These are phyloP conservation scores for Hanseniaspora gamundiae DNA, from an alignment of 1,139 yeast genomes.

Conservation along the genomic window DNA sequence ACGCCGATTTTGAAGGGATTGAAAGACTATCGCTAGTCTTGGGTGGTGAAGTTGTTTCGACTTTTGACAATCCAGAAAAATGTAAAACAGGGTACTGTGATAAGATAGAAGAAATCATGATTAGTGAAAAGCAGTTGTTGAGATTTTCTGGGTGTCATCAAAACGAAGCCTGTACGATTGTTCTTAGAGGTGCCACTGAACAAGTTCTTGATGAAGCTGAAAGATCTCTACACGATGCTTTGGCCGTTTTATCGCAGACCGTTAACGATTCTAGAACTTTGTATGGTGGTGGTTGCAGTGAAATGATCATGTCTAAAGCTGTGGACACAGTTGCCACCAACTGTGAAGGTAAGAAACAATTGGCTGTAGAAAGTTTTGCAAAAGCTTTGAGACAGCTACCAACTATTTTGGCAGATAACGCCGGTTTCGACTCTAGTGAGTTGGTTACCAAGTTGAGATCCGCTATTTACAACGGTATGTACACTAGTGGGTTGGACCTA, in stretches of 20 bases:
- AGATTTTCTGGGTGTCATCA: conserved; percentile 91
- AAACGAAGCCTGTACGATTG: conserved; percentile 94
- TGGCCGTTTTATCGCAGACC: conserved; percentile 90
- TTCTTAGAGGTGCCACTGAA: conserved; percentile 92
- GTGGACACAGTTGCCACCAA: conserved; percentile 93
- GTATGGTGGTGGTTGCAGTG: conserved; percentile 96
- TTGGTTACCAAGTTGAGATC: conserved; percentile 83
- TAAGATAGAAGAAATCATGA: conserved; percentile 74
- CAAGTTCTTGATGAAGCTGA: conserved; percentile 95
- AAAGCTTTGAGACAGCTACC: conserved; percentile 92
- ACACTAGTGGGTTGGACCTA: conserved; percentile 83
- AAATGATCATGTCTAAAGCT: conserved; percentile 96
- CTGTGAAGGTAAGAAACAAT: conserved; percentile 83
- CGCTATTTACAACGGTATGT: conserved; percentile 84
- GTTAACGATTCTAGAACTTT: conserved; percentile 91
- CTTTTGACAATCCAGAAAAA: conserved; percentile 83
- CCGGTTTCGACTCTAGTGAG: conserved; percentile 92
- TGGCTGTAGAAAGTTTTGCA: conserved; percentile 92
- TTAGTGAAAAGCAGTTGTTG: conserved; percentile 77
- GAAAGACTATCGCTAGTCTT: conserved; percentile 94
- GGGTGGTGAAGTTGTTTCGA: conserved; percentile 96
- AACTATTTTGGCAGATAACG: conserved; percentile 89
- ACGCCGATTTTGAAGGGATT: conserved; percentile 97
- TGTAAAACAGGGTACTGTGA: conserved; percentile 87
- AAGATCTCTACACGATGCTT: conserved; percentile 93